Conservation (phyloP, 768 basidiomycete species). For the Floccularia luteovirens region DNA sequence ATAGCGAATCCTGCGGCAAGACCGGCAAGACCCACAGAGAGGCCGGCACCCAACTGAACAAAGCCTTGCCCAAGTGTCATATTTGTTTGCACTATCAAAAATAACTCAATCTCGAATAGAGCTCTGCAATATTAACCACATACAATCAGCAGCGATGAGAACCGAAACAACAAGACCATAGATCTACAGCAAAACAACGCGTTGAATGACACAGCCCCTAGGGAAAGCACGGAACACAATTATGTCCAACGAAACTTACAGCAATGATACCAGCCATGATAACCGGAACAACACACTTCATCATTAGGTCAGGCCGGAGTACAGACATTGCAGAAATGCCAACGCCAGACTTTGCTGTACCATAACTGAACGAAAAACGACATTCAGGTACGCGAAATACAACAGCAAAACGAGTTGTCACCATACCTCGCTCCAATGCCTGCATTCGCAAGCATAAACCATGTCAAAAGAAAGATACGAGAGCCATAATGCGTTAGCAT, state of each 20-base stretch:
- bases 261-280: conserved; percentile 99
- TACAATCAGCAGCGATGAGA: conserved; percentile 82
- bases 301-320: conserved; percentile 93
- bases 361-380: conserved; percentile 56
- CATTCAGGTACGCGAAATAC: conserved; percentile 4
- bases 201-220: not conserved
- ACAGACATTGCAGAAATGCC: conserved; percentile 98
- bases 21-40: conserved; percentile 89
- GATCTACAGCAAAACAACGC: conserved; percentile 40
- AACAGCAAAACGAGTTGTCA: conserved; percentile 4
- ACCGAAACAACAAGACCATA: conserved; percentile 99
- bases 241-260: conserved; percentile 31
- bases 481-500: not conserved
- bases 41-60: conserved; percentile 89
- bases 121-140: conserved; percentile 23
- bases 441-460: conserved; percentile 18
- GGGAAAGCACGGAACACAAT: conserved; percentile 3
- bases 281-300: conserved; percentile 95
- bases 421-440: conserved; percentile 83
- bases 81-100: conserved; percentile 47
- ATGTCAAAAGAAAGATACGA: conserved; percentile 5
- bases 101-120: not conserved
- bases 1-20: conserved; percentile 96
- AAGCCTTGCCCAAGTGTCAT: conserved; percentile 95
- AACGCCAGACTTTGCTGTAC: conserved; percentile 98